These are phyloP conservation scores for Calocera viscosa DNA, from an alignment of 768 basidiomycete genomes.

Conservation along the genomic window DNA sequence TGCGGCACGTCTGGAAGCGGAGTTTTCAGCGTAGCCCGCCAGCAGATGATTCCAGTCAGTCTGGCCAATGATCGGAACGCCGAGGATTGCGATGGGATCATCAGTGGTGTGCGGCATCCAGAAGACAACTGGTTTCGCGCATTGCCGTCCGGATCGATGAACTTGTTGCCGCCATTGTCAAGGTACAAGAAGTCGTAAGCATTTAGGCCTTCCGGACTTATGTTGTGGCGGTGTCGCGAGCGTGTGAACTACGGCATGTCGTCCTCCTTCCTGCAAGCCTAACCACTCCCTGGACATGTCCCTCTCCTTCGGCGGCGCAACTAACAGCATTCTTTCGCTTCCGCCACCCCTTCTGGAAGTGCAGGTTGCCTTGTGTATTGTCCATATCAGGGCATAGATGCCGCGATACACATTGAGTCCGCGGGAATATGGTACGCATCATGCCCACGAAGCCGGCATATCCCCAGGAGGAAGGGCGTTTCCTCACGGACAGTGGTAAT, in stretches of 20 bases:
- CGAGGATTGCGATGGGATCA: neutral
- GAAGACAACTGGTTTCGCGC: neutral
- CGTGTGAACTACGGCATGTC: constrained; percentile 5
- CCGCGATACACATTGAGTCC: constrained; percentile 1
- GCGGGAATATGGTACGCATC: neutral
- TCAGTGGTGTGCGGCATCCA: neutral
- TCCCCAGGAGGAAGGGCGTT: constrained; percentile 8
- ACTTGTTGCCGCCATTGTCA: neutral
- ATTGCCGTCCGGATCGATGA: neutral
- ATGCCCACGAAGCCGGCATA: neutral
- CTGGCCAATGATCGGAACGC: neutral
- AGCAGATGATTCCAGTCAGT: neutral
- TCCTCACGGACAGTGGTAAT: neutral
- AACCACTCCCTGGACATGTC: constrained; percentile 3
- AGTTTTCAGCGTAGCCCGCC: neutral
- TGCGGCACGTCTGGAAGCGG: neutral
- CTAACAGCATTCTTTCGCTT: neutral
- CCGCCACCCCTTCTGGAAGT: constrained; percentile 8
- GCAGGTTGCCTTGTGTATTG: neutral
- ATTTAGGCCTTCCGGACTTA: neutral
- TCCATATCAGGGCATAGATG: constrained; percentile 4
- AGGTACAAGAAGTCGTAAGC: neutral
- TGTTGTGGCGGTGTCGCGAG: constrained; percentile 2
- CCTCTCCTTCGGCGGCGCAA: neutral
- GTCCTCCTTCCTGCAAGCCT: neutral